phyloP scores from a whole-genome alignment of 2,329 filamentous ascomycete species.

The Aspergillus sp. region DNA sequence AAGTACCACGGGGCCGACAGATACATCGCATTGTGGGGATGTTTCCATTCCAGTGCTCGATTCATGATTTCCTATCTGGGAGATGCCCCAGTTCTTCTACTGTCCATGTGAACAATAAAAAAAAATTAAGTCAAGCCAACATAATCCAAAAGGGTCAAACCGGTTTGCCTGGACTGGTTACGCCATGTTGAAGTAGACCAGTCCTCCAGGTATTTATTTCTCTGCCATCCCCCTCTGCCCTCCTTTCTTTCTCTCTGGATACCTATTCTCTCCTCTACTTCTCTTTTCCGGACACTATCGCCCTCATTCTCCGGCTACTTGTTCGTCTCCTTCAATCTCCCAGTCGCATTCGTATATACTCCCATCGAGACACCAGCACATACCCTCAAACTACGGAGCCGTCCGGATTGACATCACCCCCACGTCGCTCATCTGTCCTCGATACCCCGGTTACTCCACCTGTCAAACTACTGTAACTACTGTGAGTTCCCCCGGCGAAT shows the following conservation, averaged over 20 bases:
- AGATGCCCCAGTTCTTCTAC: conserved; percentile 14
- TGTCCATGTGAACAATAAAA: conserved; percentile 34
- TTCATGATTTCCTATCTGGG: conserved; percentile 8
- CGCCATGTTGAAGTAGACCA: not conserved
- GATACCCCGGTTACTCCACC: conserved; percentile 7
- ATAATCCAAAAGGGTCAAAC: conserved; percentile 7
- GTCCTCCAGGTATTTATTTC: conserved; percentile 1
- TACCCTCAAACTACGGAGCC: too few relatives aligned
- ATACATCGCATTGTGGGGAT: too few relatives aligned
- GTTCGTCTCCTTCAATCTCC: conserved; percentile 1
- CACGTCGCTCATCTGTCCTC: not conserved
- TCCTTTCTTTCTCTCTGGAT: not conserved
- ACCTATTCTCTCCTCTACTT: not conserved
- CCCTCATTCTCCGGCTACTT: not conserved
- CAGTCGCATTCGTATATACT: not conserved
- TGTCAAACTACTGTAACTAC: conserved; percentile 12
- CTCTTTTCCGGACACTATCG: not conserved
- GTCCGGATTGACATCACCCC: not conserved
- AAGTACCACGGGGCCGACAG: not conserved
- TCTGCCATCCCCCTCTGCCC: conserved; percentile 1
- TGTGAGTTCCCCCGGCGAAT: conserved; percentile 9
- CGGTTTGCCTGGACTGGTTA: conserved; percentile 4
- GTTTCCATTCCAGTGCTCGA: not conserved
- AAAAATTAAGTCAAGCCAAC: conserved; percentile 7
- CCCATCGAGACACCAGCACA: not conserved